Conservation (phyloP, 805 yeast species). For the Vanderwaltozyma polyspora region DNA sequence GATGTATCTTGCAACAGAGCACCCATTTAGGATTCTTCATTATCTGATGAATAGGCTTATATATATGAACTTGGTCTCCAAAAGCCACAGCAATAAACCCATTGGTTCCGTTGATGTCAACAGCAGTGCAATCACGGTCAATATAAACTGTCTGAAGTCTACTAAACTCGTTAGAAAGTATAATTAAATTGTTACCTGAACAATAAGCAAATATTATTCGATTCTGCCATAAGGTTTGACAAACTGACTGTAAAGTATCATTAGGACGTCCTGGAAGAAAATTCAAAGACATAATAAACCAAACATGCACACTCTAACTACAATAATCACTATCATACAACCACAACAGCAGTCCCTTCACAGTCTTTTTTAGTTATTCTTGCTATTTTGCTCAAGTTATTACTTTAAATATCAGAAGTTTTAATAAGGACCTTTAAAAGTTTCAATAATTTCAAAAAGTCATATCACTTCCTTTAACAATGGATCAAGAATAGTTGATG, state of each 20-base stretch:
- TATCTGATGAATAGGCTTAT: slow-evolving; percentile 44
- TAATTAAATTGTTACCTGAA: slow-evolving; percentile 78
- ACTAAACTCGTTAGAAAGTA: slow-evolving; percentile 39
- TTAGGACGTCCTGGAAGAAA: slow-evolving; percentile 85
- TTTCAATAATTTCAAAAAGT: too few relatives aligned
- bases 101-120: slow-evolving; percentile 48
- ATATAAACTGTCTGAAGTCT: slow-evolving; percentile 70
- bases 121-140: slow-evolving; percentile 51
- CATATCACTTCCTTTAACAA: too few relatives aligned
- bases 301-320: too few relatives aligned
- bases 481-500: too few relatives aligned
- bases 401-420: too few relatives aligned
- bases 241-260: slow-evolving; percentile 39
- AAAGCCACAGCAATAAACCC: slow-evolving; percentile 54
- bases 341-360: too few relatives aligned
- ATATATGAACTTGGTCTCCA: slow-evolving; percentile 34
- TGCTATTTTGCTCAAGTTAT: too few relatives aligned
- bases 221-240: slow-evolving; percentile 55
- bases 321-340: too few relatives aligned
- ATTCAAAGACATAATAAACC: slow-evolving; percentile 42
- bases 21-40: slow-evolving; percentile 39
- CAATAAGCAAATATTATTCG: slow-evolving; percentile 61
- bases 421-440: too few relatives aligned
- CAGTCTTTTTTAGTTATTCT: too few relatives aligned
- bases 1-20: slow-evolving; percentile 22